Evolutionary conservation across 2,329 filamentous ascomycete genomes (phyloP).

Genomic region (Cladophialophora bantiana): DNA sequence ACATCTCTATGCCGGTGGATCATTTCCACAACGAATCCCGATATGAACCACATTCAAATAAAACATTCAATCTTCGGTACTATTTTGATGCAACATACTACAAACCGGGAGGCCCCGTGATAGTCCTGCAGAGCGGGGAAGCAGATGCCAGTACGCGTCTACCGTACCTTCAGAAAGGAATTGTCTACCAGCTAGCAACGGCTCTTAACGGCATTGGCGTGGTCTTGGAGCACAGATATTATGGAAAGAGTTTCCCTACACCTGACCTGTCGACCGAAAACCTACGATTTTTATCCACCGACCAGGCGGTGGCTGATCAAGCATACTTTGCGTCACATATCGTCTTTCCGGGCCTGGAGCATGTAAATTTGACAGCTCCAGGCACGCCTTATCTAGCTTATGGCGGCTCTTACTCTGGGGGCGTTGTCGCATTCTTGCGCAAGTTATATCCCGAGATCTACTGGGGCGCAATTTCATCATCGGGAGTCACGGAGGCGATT

Average conservation of each 20-base stretch:
- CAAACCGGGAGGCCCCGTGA: conserved; percentile 77
- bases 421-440: conserved; percentile 77
- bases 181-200: conserved; percentile 72
- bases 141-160: conserved; percentile 68
- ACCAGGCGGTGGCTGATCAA: conserved; percentile 81
- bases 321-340: conserved; percentile 80
- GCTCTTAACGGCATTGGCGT: conserved; percentile 78
- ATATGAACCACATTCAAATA: conserved; percentile 78
- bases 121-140: conserved; percentile 78
- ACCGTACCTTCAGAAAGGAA: conserved; percentile 77
- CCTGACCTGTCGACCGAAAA: conserved; percentile 71
- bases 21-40: conserved; percentile 81
- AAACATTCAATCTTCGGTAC: conserved; percentile 74
- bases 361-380: conserved; percentile 70
- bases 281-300: conserved; percentile 81
- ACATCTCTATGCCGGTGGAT: conserved; percentile 69
- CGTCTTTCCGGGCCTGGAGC: conserved; percentile 72
- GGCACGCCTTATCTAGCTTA: conserved; percentile 77
- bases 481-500: conserved; percentile 78
- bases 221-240: conserved; percentile 86
- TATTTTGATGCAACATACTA: conserved; percentile 84
- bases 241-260: conserved; percentile 76
- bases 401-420: conserved; percentile 83
- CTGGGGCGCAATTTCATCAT: conserved; percentile 80
- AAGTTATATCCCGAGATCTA: conserved; percentile 79